A percentile compares a stretch with the other conserved stretches of the same genome.
These are phyloP conservation scores for Lactarius quietus DNA, from an alignment of 768 basidiomycete genomes.

Conservation along the genomic window DNA sequence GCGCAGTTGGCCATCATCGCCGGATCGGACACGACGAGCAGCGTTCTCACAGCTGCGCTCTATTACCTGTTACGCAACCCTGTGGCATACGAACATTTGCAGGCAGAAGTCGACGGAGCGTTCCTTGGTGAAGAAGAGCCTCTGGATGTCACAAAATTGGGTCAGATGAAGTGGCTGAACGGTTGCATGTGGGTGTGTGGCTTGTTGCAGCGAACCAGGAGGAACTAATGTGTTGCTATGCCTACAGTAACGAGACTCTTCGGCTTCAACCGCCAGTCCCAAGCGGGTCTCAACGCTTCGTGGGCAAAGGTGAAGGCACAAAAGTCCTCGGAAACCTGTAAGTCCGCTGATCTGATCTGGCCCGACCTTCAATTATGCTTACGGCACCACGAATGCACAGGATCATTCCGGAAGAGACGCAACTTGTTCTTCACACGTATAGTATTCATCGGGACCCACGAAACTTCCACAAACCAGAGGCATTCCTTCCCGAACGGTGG, in stretches of 20 bases:
- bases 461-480: neutral
- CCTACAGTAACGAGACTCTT: neutral
- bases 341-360: too few relatives aligned
- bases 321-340: neutral
- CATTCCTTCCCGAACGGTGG: slow-evolving; percentile 1
- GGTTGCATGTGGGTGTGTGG: slow-evolving; percentile 5
- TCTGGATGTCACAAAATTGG: neutral
- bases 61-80: neutral
- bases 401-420: neutral
- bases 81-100: neutral
- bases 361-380: too few relatives aligned
- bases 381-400: too few relatives aligned
- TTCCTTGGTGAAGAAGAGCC: slow-evolving; percentile 7
- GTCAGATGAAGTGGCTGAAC: slow-evolving; percentile 9
- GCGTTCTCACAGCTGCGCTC: neutral
- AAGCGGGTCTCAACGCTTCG: neutral
- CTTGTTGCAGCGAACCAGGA: neutral
- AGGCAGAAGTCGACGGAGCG: neutral
- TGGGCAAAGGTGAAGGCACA: neutral
- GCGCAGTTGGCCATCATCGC: neutral
- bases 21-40: neutral
- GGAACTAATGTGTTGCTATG: neutral
- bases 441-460: slow-evolving; percentile 3
- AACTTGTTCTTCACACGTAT: neutral
- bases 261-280: neutral